Base-by-base conservation (phyloP, 192 early-diverging fungal species). In the Coemansia sp. region DNA sequence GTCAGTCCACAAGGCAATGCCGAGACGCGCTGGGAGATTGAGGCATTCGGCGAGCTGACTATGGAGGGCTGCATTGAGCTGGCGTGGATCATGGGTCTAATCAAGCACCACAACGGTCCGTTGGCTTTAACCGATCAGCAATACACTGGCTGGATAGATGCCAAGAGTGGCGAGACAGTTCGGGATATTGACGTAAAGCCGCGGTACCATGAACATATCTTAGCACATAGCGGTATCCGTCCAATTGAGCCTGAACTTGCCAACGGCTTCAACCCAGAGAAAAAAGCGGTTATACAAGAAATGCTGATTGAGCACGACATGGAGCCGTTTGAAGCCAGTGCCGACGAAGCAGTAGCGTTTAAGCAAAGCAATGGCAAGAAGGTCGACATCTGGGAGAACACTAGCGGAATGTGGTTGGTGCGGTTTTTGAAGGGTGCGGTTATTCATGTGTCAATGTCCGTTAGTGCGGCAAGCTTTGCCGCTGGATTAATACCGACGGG, bases 61-160 rank as follows among this genome's bases (percentile, higher is more conserved):
- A 55, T 53, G 23, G 69, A 72, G 19, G 63, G 94, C 19, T 93
- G 91, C 68, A 94, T 96, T 69, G 94, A 96, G 82, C 88, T 96
- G 88, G 92, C 93, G 9, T 94, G 94, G 92, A 92, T 96, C 78
- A 95, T 96, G 94, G 93, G 93, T 47, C 88, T 89, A 64, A 93
- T 95, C 82, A 91, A 89, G 72, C 93, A 91, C 69, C 87, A 89
- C 81, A 87, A 89, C 85, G 69, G 64, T 15, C 52, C n/a, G 14
- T 26, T 65, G 8, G 22, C 59, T 26, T 34, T 52, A 5, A 65
- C 69, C 2, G 55, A 57, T 21, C 22, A 56, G 11, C 12, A 26
- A 9, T 72, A 72, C 25, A 60, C 57, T 82, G 94, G 94, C 49
- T 96, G 94, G 94, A 84, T 96, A 21, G 94, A 96, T 75, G 85